Percentiles rank a stretch among this genome's conserved stretches.
Conservation (phyloP, 176 grass and related monocot genomes). For the Cenchrus americanus region DNA sequence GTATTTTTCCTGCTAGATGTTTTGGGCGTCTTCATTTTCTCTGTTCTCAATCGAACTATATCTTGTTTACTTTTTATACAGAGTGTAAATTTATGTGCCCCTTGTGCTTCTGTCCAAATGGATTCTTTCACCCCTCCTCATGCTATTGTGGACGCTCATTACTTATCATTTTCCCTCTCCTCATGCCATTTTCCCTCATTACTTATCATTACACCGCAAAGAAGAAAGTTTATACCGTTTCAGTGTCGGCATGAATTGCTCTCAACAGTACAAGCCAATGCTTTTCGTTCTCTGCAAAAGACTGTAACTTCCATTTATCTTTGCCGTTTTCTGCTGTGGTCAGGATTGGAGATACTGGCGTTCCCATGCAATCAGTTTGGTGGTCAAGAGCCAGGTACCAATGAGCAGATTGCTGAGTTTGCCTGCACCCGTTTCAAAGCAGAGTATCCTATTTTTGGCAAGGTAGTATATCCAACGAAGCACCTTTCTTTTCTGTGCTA, state of each 20-base stretch:
- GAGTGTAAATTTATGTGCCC: background rate
- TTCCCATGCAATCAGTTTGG: slow-evolving; percentile 74
- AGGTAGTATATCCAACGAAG: slow-evolving; percentile 49
- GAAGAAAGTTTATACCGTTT: background rate
- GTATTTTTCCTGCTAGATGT: background rate
- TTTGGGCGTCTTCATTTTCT: background rate
- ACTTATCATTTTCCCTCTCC: background rate
- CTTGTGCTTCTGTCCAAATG: background rate
- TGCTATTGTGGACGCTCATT: background rate
- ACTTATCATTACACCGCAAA: background rate
- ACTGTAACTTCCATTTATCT: slow-evolving; percentile 1
- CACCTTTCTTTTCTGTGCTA: background rate
- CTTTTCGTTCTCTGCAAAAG: slow-evolving; percentile 22
- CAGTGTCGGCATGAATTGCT: background rate
- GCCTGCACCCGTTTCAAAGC: slow-evolving; percentile 60
- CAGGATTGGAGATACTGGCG: slow-evolving; percentile 59
- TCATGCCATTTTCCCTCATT: background rate
- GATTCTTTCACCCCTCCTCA: background rate
- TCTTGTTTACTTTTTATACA: background rate
- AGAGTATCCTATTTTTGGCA: slow-evolving; percentile 64
- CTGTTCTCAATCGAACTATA: background rate
- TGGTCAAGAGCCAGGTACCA: slow-evolving; percentile 57
- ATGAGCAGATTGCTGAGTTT: slow-evolving; percentile 60
- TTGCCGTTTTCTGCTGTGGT: background rate
- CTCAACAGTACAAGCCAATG: background rate